A percentile compares a stretch with the other conserved stretches of the same genome.
Conservation (phyloP, 179 eudicot species). For the Beta corolliflora region DNA sequence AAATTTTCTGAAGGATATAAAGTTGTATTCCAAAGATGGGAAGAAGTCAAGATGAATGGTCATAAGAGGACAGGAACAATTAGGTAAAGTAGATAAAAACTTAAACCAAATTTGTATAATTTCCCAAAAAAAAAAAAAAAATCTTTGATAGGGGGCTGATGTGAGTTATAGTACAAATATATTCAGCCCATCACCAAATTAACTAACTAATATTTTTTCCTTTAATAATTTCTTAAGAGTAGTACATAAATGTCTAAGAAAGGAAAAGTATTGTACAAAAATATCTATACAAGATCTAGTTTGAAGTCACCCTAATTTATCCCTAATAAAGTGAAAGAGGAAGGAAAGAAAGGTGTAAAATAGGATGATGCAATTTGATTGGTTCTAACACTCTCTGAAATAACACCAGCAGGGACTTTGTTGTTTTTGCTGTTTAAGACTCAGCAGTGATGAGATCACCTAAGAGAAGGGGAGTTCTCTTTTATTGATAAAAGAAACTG, state of each 20-base stretch:
- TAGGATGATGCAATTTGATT: conserved; percentile 33
- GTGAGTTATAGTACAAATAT: too few relatives aligned
- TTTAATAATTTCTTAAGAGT: not conserved
- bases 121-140: too few relatives aligned
- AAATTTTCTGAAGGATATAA: too few relatives aligned
- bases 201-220: not conserved
- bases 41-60: not conserved
- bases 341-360: not conserved
- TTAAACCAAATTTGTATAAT: not conserved
- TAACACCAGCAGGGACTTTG: conserved; percentile 24
- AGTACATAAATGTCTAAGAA: conserved; percentile 2
- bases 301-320: conserved; percentile 29
- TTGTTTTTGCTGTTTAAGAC: conserved; percentile 45
- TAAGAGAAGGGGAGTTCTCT: conserved; percentile 6
- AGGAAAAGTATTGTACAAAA: conserved; percentile 10
- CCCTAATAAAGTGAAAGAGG: conserved; percentile 25
- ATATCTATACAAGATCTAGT: conserved; percentile 49
- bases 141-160: too few relatives aligned
- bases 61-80: not conserved
- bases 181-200: not conserved
- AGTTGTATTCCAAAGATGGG: not conserved
- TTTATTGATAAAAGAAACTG: conserved; percentile 1
- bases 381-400: conserved; percentile 27
- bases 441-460: conserved; percentile 40
- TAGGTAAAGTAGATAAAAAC: not conserved